Conservation (phyloP, 768 basidiomycete species). For the Agrocybe chaxingu region DNA sequence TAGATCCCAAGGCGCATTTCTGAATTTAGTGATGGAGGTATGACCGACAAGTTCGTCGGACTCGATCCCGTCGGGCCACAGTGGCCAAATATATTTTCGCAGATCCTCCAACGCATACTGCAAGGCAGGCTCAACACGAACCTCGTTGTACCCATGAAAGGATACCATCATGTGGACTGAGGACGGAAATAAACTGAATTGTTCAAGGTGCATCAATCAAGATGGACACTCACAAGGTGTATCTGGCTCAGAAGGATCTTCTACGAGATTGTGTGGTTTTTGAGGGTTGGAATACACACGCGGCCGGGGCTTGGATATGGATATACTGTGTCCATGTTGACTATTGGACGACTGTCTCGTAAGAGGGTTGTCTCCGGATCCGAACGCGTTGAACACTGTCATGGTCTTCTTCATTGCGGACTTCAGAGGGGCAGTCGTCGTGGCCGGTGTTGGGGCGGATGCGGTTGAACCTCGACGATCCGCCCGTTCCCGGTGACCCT, state of each 20-base stretch:
- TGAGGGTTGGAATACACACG: slow-evolving; percentile 25
- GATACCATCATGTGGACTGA: slow-evolving; percentile 74
- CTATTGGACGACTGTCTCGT: slow-evolving; percentile 37
- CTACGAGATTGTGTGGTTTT: slow-evolving; percentile 15
- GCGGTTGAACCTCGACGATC: slow-evolving; percentile 16
- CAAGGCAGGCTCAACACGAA: slow-evolving; percentile 53
- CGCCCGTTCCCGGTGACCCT: not conserved
- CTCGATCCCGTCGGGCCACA: slow-evolving; percentile 69
- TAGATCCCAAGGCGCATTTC: slow-evolving; percentile 66
- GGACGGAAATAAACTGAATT: slow-evolving; percentile 6
- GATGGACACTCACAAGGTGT: slow-evolving; percentile 8
- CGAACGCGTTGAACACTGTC: slow-evolving; percentile 13
- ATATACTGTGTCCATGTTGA: too few relatives aligned
- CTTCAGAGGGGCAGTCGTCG: slow-evolving; percentile 35
- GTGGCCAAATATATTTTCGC: slow-evolving; percentile 48
- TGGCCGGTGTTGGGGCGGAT: slow-evolving; percentile 4
- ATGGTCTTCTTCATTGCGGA: slow-evolving; percentile 56
- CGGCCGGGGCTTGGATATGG: slow-evolving; percentile 16
- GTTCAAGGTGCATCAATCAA: not conserved
- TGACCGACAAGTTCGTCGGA: slow-evolving; percentile 38
- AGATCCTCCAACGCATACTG: slow-evolving; percentile 56
- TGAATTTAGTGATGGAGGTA: slow-evolving; percentile 62
- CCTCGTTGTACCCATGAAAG: slow-evolving; percentile 62
- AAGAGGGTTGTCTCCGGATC: slow-evolving; percentile 21
- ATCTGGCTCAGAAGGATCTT: slow-evolving; percentile 12